Base-by-base conservation (phyloP, 306 rosid genomes). In the Prunus davidiana region DNA sequence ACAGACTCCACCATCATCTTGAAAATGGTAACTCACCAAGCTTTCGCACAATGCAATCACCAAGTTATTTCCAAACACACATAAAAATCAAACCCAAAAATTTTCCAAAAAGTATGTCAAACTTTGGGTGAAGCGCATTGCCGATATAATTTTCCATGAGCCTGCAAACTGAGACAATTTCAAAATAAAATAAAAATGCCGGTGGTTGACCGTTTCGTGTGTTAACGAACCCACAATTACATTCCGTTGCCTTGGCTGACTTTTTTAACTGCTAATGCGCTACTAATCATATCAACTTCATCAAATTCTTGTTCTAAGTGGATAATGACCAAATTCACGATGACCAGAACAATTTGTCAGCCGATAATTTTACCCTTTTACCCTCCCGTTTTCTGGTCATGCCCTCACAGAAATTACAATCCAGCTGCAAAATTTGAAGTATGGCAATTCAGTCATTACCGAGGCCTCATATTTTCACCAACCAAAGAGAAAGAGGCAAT, bases 231-330 rank as follows among this genome's bases (percentile, higher is more conserved):
- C n/a, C 51, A n/a, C 18, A 27, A 7, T 12, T 12, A 46, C 22
- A 1, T 32, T 24, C 43, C 30, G 73, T 41, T 69, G 74, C 66
- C 67, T 22, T 72, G 24, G 58, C 47, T 58, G 81, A 77, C 76
- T 52, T 27, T 52, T 45, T 9, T 11, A 58, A 60, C 57, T 13
- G 41, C 41, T 57, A 77, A 27, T 58, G 65, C 69, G 32, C 67
- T 32, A 9, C 22, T 49, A 60, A 58, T 69, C 45, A 61, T 69
- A 19, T 20, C 69, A 28, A 5, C 20, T 7, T 16, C 80, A 57
- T 27, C 18, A 68, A 58, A 14, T 24, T 68, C 75, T 45, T 56
- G 22, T 11, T 57, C 58, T 27, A 5, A 69, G 34, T 77, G 81
- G 81, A 46, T 11, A 6, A 22, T 60, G 1, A 69, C 81, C 81